Percentiles rank a stretch among this genome's conserved stretches.
These are phyloP conservation scores for Phialophora expanda DNA, from an alignment of 2,329 filamentous ascomycete species.

Conservation along the genomic window DNA sequence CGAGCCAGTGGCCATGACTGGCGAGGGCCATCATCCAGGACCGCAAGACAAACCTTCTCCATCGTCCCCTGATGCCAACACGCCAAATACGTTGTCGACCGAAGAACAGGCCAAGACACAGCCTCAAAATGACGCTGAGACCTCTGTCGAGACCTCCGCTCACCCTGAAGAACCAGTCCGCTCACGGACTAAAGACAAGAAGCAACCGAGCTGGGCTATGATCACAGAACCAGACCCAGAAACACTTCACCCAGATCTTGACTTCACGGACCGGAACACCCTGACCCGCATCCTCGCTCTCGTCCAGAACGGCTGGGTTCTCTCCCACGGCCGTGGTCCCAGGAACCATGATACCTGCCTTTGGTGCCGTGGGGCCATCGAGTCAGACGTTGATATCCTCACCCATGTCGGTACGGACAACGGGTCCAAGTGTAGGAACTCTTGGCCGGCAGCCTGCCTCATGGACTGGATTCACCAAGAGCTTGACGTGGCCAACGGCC, in stretches of 20 bases:
- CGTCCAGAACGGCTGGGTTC: conserved; percentile 19
- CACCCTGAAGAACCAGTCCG: not conserved
- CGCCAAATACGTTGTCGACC: conserved; percentile 10
- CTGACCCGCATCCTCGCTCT: conserved; percentile 28
- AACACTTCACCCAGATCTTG: conserved; percentile 23
- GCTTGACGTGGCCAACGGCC: not conserved
- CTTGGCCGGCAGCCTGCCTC: conserved; percentile 28
- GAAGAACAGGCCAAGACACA: not conserved
- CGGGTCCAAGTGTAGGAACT: conserved; percentile 24
- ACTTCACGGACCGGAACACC: conserved; percentile 15
- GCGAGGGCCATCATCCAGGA: not conserved
- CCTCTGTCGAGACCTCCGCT: not conserved
- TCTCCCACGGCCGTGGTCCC: conserved; percentile 27
- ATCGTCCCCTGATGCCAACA: not conserved
- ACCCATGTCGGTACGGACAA: conserved; percentile 21
- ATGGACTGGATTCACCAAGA: conserved; percentile 21
- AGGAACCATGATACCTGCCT: conserved; percentile 24
- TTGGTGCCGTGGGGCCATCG: conserved; percentile 29
- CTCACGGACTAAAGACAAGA: not conserved
- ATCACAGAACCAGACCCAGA: conserved; percentile 10
- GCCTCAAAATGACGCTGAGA: not conserved
- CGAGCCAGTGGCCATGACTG: not conserved
- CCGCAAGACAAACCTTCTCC: not conserved
- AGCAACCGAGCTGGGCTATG: not conserved
- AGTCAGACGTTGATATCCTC: conserved; percentile 22